These are phyloP conservation scores for Hibiscus mutabilis DNA, from an alignment of 345 rosid genomes.

Conservation along the genomic window DNA sequence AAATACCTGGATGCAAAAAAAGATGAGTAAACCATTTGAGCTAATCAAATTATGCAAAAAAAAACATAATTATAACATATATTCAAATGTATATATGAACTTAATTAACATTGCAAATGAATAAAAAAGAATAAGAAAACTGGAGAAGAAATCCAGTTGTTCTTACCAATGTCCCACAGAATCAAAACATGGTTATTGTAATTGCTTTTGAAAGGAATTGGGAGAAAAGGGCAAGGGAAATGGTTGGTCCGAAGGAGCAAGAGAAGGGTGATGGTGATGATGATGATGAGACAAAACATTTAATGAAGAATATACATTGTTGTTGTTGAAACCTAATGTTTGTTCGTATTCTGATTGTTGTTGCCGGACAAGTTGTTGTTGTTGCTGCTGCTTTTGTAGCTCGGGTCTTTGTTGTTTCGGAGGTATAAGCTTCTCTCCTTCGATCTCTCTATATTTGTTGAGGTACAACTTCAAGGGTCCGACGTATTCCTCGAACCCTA, in stretches of 20 bases:
- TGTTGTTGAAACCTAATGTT: background rate
- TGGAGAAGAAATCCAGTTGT: background rate
- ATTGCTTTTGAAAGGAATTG: constrained; percentile 46
- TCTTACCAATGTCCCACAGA: constrained; percentile 19
- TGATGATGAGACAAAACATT: background rate
- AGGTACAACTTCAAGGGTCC: constrained; percentile 47
- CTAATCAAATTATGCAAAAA: background rate
- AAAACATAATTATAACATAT: background rate
- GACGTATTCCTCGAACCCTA: constrained; percentile 66
- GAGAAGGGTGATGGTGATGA: constrained; percentile 20
- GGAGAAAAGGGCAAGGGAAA: constrained; percentile 53
- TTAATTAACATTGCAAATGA: background rate
- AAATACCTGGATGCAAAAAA: too few relatives aligned
- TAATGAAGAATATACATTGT: background rate
- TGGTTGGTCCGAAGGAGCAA: constrained; percentile 34
- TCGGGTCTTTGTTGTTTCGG: constrained; percentile 44
- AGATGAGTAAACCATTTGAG: too few relatives aligned
- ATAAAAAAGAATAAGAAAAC: too few relatives aligned
- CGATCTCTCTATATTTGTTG: constrained; percentile 50
- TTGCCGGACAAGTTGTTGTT: background rate
- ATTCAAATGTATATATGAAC: background rate
- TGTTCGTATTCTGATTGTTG: background rate
- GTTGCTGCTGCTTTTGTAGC: constrained; percentile 6
- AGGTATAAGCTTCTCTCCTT: constrained; percentile 51
- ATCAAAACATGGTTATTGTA: constrained; percentile 49